These are phyloP conservation scores for Kluyveromyces marxianus DNA, from an alignment of 1,139 yeast genomes.

Conservation along the genomic window DNA sequence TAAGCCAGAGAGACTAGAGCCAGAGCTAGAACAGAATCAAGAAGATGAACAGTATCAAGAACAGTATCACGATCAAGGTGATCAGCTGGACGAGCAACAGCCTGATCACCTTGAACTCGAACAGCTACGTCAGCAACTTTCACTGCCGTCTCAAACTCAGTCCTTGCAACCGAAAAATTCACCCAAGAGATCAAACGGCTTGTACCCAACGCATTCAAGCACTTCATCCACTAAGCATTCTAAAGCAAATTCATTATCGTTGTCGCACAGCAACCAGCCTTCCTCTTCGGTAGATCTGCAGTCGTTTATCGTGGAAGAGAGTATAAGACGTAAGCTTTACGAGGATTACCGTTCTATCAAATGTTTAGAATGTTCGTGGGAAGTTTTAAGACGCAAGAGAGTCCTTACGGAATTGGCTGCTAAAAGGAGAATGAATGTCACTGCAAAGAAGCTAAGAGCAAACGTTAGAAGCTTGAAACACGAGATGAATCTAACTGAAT, in stretches of 20 bases:
- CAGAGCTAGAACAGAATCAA: not conserved
- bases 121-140: not conserved
- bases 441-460: not conserved
- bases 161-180: not conserved
- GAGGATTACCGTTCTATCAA: constrained; percentile 1
- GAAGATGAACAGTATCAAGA: not conserved
- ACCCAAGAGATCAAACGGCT: too few species aligned
- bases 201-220: too few species aligned
- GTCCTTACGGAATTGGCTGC: not conserved
- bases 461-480: not conserved
- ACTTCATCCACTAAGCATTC: too few species aligned
- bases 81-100: too few species aligned
- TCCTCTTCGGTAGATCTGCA: not conserved
- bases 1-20: not conserved
- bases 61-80: not conserved
- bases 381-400: constrained; percentile 2
- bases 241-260: too few species aligned
- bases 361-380: constrained; percentile 4
- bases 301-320: not conserved
- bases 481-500: not conserved
- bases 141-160: not conserved
- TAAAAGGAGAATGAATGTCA: not conserved
- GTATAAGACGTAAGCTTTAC: not conserved
- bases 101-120: too few species aligned
- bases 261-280: too few species aligned